Evolutionary conservation across 2,329 filamentous ascomycete genomes (phyloP).

Genomic region (Xylariaceae sp.): DNA sequence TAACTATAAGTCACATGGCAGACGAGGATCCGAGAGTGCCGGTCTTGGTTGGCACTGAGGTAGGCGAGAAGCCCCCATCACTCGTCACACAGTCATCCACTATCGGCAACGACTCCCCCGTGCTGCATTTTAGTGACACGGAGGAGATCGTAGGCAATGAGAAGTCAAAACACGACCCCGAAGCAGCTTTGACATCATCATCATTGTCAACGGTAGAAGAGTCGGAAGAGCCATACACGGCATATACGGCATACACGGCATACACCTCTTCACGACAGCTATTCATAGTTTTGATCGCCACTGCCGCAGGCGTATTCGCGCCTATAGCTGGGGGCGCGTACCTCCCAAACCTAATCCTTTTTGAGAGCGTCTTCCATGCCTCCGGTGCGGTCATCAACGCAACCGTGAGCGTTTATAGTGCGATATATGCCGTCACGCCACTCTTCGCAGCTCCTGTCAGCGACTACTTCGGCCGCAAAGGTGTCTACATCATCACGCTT

Average conservation of each 20-base stretch:
- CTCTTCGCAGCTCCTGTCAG: slow-evolving; percentile 38
- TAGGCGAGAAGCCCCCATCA: too few species aligned
- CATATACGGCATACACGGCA: slow-evolving; percentile 40
- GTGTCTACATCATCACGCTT: slow-evolving; percentile 38
- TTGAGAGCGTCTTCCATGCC: slow-evolving; percentile 36
- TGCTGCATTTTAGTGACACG: too few species aligned
- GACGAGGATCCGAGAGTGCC: too few species aligned
- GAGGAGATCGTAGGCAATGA: not conserved
- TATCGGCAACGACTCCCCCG: too few species aligned
- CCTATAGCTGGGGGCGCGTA: slow-evolving; percentile 43
- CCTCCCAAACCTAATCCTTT: slow-evolving; percentile 36
- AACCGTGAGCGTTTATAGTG: slow-evolving; percentile 43
- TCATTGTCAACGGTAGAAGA: too few species aligned
- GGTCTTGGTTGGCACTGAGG: too few species aligned
- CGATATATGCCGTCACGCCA: slow-evolving; percentile 41
- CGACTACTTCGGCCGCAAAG: slow-evolving; percentile 38
- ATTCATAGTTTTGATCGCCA: slow-evolving; percentile 38
- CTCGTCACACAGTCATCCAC: too few species aligned
- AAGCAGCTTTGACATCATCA: not conserved
- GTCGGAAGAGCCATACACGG: slow-evolving; percentile 33
- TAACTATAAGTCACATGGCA: too few species aligned
- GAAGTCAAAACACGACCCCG: slow-evolving; percentile 1
- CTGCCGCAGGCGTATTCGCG: slow-evolving; percentile 39
- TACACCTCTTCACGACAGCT: slow-evolving; percentile 33
- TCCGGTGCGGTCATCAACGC: slow-evolving; percentile 37